These are phyloP conservation scores for Mayamaea pseudoterrestris DNA, from an alignment of 108 stramenopile genomes.

Conservation along the genomic window DNA sequence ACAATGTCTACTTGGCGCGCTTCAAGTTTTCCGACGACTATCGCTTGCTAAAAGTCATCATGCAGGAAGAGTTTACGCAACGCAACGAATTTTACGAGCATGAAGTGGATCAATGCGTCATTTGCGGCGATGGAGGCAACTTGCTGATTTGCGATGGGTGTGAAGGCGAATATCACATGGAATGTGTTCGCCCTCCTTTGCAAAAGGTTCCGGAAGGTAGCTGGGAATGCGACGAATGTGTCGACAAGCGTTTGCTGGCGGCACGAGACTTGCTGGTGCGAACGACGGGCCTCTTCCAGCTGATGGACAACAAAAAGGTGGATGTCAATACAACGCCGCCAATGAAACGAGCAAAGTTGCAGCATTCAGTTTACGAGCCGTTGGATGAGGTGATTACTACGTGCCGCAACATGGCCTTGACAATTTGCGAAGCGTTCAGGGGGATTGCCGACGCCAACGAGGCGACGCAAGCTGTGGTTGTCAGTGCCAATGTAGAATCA, in stretches of 20 bases:
- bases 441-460: too few species aligned
- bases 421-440: background rate
- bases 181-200: conserved; percentile 44
- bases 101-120: conserved; percentile 37
- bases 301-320: background rate
- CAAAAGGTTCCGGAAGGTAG: conserved; percentile 46
- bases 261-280: conserved; percentile 19
- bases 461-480: too few species aligned
- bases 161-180: conserved; percentile 65
- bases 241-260: conserved; percentile 23
- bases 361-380: too few species aligned
- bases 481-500: too few species aligned
- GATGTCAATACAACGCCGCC: background rate
- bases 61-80: conserved; percentile 19
- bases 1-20: conserved; percentile 48
- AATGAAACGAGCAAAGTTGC: too few species aligned
- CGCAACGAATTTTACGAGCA: conserved; percentile 13
- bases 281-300: conserved; percentile 4
- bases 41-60: conserved; percentile 42
- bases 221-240: conserved; percentile 67
- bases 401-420: background rate
- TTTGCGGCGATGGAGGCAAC: conserved; percentile 65
- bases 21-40: conserved; percentile 65
- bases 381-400: too few species aligned
- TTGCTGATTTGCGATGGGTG: conserved; percentile 79